A percentile compares a stretch with the other conserved stretches of the same genome.
phyloP scores from a whole-genome alignment of 164 flowering plant genomes.

The Macadamia tetraphylla region DNA sequence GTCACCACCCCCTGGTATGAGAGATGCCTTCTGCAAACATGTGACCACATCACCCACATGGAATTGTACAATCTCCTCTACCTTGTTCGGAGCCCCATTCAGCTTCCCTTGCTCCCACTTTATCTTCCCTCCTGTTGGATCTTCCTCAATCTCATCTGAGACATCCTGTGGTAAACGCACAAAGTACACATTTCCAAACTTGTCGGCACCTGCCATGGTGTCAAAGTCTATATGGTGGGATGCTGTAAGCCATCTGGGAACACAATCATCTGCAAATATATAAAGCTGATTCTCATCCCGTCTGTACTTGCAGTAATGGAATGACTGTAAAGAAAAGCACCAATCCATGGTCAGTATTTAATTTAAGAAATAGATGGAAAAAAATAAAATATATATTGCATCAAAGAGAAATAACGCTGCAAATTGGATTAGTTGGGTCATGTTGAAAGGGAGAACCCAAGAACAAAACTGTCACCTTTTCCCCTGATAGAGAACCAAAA shows the following conservation, averaged over 20 bases:
- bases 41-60: constrained; percentile 93
- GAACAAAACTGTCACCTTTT: no score
- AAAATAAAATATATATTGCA: background rate
- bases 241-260: constrained; percentile 98
- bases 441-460: no score
- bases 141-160: constrained; percentile 98
- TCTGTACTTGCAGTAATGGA: constrained; percentile 97
- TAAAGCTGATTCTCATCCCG: constrained; percentile 97
- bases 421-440: no score
- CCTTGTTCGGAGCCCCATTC: constrained; percentile 98
- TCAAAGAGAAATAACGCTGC: constrained; percentile 9
- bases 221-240: constrained; percentile 90
- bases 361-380: background rate
- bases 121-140: constrained; percentile 98
- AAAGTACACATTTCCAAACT: constrained; percentile 93
- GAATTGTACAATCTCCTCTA: constrained; percentile 95
- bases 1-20: constrained; percentile 96
- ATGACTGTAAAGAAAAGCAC: constrained; percentile 56
- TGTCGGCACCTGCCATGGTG: constrained; percentile 98
- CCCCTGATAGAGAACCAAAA: no score
- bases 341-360: background rate
- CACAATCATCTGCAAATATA: constrained; percentile 93
- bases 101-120: constrained; percentile 99
- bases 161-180: constrained; percentile 91
- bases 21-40: constrained; percentile 91